Base-by-base conservation (phyloP, 305 asterid species). In the Solanum hybrid region DNA sequence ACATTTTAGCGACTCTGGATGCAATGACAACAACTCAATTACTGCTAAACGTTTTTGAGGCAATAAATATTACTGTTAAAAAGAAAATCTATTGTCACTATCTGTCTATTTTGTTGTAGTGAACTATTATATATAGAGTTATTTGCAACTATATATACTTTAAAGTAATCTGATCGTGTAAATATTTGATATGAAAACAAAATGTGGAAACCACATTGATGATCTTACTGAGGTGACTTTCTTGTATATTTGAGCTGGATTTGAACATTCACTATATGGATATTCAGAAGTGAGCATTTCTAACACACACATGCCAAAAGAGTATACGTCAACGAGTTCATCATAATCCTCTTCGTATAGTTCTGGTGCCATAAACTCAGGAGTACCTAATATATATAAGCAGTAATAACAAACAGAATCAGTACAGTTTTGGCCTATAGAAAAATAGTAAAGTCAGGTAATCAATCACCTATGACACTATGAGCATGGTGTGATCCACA, bases 281-380 rank as follows among this genome's bases (percentile, higher is more conserved):
- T 95, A 96, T 29, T 96, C 98, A 10, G 92, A 91, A 40, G 98
- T 95, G 35, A 96, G 96, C 97, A 96, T 94, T 92, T 96, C 99
- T 17, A 96, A 88, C 85, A 95, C 94, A 86, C 98, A 95, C 97
- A 96, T 95, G 69, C 99, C 99, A 81, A 96, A 96, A 12, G 99
- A 93, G 94, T 96, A 96, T 73, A 95, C 82, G 87, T 95, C 98
- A 2, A 96, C 96, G 14, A 95, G 95, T 91, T 93, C 98, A 88
- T 96, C 95, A 73, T 96, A 96, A 7, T 95, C 95, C 94, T 96
- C 99, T 87, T 96, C 99, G 32, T 96, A 96, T 29, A 96, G 60
- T 87, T 96, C 99, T 7, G 98, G 98, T 19, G 98, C 98, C 98
- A 96, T 96, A 81, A 96, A 96, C 91, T 96, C 97, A 15, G 99